Percentiles rank a stretch among this genome's conserved stretches.
Evolutionary conservation across 768 basidiomycete genomes (phyloP).

Genomic region (Candolleomyces efflorescens): DNA sequence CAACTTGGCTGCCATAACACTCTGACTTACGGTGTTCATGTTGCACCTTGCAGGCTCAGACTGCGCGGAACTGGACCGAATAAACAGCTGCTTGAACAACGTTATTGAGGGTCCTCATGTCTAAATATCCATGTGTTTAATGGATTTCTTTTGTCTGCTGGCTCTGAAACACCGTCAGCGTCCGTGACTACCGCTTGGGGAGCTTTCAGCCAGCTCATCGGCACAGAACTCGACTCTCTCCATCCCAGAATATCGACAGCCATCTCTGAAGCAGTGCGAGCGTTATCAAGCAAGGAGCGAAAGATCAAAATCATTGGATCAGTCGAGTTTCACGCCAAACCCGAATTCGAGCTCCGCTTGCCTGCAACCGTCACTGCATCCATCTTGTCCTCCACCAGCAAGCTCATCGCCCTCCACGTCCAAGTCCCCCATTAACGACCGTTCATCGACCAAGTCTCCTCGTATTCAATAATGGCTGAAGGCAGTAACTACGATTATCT

Average conservation of each 20-base stretch:
- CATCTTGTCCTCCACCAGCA: neutral
- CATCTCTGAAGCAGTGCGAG: neutral
- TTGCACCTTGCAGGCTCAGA: too few relatives aligned
- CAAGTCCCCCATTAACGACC: constrained; percentile 16
- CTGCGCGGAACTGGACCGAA: too few relatives aligned
- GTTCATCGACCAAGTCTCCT: constrained; percentile 5
- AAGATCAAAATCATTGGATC: neutral
- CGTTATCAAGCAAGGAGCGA: neutral
- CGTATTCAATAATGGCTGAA: constrained; percentile 64
- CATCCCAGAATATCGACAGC: neutral
- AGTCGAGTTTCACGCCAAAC: neutral
- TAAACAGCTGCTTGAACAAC: neutral
- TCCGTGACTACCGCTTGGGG: neutral
- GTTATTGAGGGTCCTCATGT: neutral
- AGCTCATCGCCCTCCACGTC: neutral
- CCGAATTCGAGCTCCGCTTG: neutral
- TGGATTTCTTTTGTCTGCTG: neutral
- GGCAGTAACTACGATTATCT: constrained; percentile 97
- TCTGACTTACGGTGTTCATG: too few relatives aligned
- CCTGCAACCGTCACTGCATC: neutral
- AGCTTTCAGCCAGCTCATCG: neutral
- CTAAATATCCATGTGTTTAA: neutral
- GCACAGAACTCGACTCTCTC: neutral
- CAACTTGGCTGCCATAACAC: too few relatives aligned
- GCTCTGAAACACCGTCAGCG: too few relatives aligned